Evolutionary conservation across 2,329 filamentous ascomycete species (phyloP), one percentile per base, ranked within the genome.

Genomic region (Claviceps quebecensis): DNA sequence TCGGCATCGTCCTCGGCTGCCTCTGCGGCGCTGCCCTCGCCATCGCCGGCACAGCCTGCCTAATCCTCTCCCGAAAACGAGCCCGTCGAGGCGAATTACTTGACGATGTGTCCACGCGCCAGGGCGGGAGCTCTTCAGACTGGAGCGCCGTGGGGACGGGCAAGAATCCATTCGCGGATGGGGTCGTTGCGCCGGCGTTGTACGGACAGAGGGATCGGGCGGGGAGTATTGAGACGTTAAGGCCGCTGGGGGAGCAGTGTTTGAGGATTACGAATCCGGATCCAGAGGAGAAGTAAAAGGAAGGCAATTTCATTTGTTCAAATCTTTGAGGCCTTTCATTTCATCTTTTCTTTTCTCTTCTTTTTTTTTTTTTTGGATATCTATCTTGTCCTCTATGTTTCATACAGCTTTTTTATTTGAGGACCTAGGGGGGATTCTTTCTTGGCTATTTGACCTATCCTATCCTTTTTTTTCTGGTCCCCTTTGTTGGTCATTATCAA

Each of bases 211-310:
- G 51, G 14, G 47, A 52, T 47, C 9, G 47, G 23, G 40, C 51
- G 5, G 51, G 51, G 5, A 52, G 51, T 14, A 36, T 52, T 6
- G 51, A 52, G 26, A 49, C 34, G 14, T 17, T 50, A 6, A 8
- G 22, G n/a, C 47, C 51, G 2, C 41, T 16, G n/a, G 19, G 29
- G 43, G 47, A 52, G 11, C 37, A 43, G n/a, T 41, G 40, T 11
- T 19, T 52, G 41, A 37, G 51, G 36, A 47, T 52, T 6, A 39
- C 23, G 36, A 52, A 52, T 38, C 51, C 51, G 2, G 51, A 52
- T 45, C 47, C 41, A 52, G 41, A 41, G 13, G 48, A 50, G 48
- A 50, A 39, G 22, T 45, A 9, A 49, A 26, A 6, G 23, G 6
- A 29, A 29, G 26, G 23, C 22, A 11, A 43, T 43, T 22, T 23